Conservation (phyloP, 129 eudicot genomes). For the Centaurea solstitialis region DNA sequence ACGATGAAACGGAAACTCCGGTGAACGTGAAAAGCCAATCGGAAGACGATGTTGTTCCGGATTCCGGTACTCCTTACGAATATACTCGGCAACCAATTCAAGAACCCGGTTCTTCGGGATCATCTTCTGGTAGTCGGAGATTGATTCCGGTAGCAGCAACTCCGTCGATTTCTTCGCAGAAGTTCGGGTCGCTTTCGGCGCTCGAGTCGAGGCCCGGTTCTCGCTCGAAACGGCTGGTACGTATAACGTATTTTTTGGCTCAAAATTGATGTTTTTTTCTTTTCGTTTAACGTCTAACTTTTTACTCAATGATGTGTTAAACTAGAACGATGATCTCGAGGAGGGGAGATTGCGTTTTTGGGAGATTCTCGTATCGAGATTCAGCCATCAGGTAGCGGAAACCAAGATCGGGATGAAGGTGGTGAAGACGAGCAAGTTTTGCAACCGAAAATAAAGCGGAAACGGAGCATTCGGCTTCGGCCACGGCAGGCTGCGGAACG, state of each 20-base stretch:
- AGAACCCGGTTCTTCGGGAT: constrained; percentile 78
- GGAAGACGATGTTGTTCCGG: constrained; percentile 56
- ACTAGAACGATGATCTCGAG: constrained; percentile 81
- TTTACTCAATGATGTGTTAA: not conserved
- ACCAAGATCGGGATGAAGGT: constrained; percentile 85
- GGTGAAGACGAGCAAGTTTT: constrained; percentile 96
- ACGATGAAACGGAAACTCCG: constrained; percentile 64
- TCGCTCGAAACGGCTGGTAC: constrained; percentile 70
- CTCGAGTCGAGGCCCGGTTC: constrained; percentile 82
- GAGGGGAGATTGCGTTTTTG: constrained; percentile 95
- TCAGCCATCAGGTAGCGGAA: constrained; percentile 93
- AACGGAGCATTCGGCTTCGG: constrained; percentile 82
- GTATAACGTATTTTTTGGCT: constrained; percentile 34
- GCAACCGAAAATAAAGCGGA: constrained; percentile 89
- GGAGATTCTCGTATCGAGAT: constrained; percentile 77
- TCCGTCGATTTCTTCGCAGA: constrained; percentile 84
- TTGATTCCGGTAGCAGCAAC: constrained; percentile 50
- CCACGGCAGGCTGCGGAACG: constrained; percentile 58
- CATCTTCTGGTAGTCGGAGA: constrained; percentile 65
- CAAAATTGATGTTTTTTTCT: constrained; percentile 1
- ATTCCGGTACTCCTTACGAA: constrained; percentile 48
- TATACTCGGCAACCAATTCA: constrained; percentile 52
- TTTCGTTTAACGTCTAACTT: not conserved
- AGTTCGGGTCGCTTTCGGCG: constrained; percentile 92
- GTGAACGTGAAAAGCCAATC: constrained; percentile 43